These are phyloP conservation scores for Amanita brunnescens DNA, from an alignment of 768 basidiomycete species.

Conservation along the genomic window DNA sequence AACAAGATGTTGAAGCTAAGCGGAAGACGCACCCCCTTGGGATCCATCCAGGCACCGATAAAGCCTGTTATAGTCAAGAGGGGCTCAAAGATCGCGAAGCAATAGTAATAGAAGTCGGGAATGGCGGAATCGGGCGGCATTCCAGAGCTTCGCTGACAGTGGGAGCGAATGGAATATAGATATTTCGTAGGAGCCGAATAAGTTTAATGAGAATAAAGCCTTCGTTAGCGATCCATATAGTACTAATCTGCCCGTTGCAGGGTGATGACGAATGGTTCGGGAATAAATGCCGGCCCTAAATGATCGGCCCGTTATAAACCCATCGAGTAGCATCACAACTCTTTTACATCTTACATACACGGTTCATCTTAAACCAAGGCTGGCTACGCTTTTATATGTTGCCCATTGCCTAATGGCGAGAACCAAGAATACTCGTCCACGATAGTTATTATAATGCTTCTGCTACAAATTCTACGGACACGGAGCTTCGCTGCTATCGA, in stretches of 20 bases:
- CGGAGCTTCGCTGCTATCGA: conserved; percentile 51
- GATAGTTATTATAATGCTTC: conserved; percentile 72
- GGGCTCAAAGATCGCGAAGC: conserved; percentile 72
- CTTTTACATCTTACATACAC: conserved; percentile 39
- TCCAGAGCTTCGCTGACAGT: background rate
- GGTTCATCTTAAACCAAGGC: conserved; percentile 66
- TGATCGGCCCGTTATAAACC: background rate
- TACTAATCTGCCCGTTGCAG: too few species aligned
- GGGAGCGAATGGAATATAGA: background rate
- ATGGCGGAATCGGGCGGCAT: conserved; percentile 53
- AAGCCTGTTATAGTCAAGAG: conserved; percentile 56
- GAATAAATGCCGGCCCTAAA: conserved; percentile 28
- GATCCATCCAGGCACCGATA: conserved; percentile 58
- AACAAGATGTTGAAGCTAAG: background rate
- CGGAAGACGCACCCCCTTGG: conserved; percentile 41
- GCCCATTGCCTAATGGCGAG: conserved; percentile 65
- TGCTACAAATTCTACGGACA: conserved; percentile 17
- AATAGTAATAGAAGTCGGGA: conserved; percentile 62
- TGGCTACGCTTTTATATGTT: conserved; percentile 37
- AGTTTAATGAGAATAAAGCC: background rate
- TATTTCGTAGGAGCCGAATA: background rate
- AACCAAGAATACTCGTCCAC: conserved; percentile 52
- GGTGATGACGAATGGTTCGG: background rate
- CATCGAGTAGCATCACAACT: conserved; percentile 5
- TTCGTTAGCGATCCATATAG: too few species aligned